Evolutionary conservation across 2,329 filamentous ascomycete genomes (phyloP).

Genomic region (Penicillium hordei): DNA sequence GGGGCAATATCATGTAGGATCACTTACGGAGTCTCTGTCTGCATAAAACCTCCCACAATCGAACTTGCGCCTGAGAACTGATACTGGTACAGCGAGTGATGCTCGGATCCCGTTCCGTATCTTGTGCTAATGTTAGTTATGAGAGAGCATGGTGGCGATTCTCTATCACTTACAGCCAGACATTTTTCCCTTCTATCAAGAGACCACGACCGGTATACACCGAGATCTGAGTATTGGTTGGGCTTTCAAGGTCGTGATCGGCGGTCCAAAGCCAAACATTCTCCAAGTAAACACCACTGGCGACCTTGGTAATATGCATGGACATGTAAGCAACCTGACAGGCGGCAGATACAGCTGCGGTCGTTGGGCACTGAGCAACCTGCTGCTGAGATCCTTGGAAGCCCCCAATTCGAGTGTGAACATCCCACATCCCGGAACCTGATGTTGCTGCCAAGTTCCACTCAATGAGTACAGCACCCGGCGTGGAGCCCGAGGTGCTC

Average conservation of each 20-base stretch:
- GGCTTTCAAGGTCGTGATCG: conserved; percentile 58
- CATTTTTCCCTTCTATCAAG: conserved; percentile 47
- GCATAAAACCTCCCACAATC: conserved; percentile 37
- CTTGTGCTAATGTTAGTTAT: conserved; percentile 19
- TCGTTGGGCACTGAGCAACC: conserved; percentile 45
- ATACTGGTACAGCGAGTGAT: conserved; percentile 51
- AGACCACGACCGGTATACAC: conserved; percentile 56
- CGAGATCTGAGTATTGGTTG: conserved; percentile 50
- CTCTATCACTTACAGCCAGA: conserved; percentile 37
- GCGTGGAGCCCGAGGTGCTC: conserved; percentile 64
- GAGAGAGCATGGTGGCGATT: neutral
- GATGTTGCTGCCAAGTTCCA: conserved; percentile 63
- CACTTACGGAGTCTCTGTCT: conserved; percentile 42
- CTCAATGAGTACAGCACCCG: conserved; percentile 69
- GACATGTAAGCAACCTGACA: conserved; percentile 41
- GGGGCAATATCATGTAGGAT: too few relatives aligned
- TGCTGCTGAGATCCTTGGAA: conserved; percentile 52
- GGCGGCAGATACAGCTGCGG: conserved; percentile 34
- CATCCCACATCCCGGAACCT: conserved; percentile 57
- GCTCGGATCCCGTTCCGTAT: conserved; percentile 48
- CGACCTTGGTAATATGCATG: conserved; percentile 38
- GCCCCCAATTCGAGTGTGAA: conserved; percentile 54
- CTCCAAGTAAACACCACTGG: conserved; percentile 46
- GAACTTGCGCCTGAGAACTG: conserved; percentile 42
- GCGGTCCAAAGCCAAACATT: conserved; percentile 56